Percentiles rank a stretch among this genome's conserved stretches.
These are phyloP conservation scores for Trichoderma orchidacearum DNA, from an alignment of 495 filamentous ascomycete species.

Conservation along the genomic window DNA sequence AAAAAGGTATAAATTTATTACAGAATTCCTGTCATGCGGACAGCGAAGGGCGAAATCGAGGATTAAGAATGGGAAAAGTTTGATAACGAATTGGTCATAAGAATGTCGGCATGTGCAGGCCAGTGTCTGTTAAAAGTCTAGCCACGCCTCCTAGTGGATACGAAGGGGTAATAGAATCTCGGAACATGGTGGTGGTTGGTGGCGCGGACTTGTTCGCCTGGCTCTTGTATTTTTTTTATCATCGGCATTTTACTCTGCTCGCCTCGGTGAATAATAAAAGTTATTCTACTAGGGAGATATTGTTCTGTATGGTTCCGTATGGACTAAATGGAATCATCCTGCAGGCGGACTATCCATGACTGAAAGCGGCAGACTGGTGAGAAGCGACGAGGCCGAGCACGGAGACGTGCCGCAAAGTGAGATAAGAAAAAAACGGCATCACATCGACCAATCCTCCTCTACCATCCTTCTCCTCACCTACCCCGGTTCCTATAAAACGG, in stretches of 20 bases:
- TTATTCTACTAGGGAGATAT: too few relatives aligned
- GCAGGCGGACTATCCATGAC: too few relatives aligned
- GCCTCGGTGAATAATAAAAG: too few relatives aligned
- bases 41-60: neutral
- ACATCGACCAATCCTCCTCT: too few relatives aligned
- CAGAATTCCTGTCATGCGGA: neutral
- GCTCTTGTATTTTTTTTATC: neutral
- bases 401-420: too few relatives aligned
- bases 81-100: neutral
- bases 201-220: neutral
- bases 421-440: too few relatives aligned
- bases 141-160: neutral
- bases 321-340: too few relatives aligned
- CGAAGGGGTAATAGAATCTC: conserved; percentile 1
- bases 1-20: neutral
- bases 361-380: neutral
- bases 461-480: too few relatives aligned
- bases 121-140: neutral
- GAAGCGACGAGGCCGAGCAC: neutral
- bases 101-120: neutral
- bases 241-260: too few relatives aligned
- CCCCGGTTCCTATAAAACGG: too few relatives aligned
- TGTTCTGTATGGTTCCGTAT: too few relatives aligned
- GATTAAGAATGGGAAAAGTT: neutral
- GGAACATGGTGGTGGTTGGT: too few relatives aligned